Conservation (phyloP, 257 asterid genomes). For the Jaltomata sinuosa region DNA sequence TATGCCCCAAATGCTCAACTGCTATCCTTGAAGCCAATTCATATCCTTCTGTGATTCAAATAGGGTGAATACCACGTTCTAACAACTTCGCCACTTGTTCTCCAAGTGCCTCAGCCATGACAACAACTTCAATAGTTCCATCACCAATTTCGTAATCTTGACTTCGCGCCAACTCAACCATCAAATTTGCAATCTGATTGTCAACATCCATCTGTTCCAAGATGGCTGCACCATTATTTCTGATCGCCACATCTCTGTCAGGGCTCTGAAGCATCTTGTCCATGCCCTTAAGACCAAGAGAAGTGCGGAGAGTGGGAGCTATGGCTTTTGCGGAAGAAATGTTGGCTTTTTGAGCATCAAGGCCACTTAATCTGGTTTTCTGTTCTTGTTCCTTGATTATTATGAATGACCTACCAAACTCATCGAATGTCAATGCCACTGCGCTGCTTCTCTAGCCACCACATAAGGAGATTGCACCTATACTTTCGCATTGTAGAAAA, state of each 20-base stretch:
- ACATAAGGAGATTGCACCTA: neutral
- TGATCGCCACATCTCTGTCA: conserved; percentile 78
- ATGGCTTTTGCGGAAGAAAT: conserved; percentile 74
- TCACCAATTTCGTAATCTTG: conserved; percentile 93
- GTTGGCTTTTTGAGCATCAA: neutral
- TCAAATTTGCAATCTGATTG: conserved; percentile 83
- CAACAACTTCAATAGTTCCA: conserved; percentile 92
- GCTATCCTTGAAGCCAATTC: conserved; percentile 84
- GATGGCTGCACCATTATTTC: conserved; percentile 87
- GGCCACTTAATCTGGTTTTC: conserved; percentile 37
- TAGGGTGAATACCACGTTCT: conserved; percentile 90
- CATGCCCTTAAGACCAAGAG: conserved; percentile 75
- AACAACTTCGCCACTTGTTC: conserved; percentile 78
- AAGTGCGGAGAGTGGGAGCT: conserved; percentile 74
- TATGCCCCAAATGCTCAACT: conserved; percentile 62
- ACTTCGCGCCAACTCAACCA: conserved; percentile 82
- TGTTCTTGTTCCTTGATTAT: conserved; percentile 75
- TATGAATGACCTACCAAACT: conserved; percentile 78
- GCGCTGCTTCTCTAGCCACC: conserved; percentile 9
- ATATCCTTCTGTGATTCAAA: conserved; percentile 81
- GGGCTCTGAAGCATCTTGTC: conserved; percentile 92
- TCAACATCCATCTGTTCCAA: conserved; percentile 93
- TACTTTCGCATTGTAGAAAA: neutral
- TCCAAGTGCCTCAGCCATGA: conserved; percentile 82
- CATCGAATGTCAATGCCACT: conserved; percentile 87